Conservation (phyloP, 495 filamentous ascomycete genomes). For the Hypoxylon crocopeplum region DNA sequence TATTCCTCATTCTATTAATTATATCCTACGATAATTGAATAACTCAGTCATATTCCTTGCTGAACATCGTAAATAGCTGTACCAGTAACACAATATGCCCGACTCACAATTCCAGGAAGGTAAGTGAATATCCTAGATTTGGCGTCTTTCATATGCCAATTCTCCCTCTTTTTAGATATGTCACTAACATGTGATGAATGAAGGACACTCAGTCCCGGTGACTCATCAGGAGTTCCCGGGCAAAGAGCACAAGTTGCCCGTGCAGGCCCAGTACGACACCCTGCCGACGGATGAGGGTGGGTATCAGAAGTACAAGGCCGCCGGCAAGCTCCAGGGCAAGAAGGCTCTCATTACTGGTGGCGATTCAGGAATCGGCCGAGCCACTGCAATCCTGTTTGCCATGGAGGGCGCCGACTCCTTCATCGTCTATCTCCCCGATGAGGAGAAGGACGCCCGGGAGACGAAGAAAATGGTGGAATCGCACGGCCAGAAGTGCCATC, state of each 20-base stretch:
- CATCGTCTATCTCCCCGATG: constrained; percentile 77
- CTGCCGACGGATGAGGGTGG: constrained; percentile 73
- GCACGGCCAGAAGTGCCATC: constrained; percentile 66
- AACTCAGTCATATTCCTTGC: too few species aligned
- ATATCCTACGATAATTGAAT: too few species aligned
- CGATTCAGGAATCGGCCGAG: constrained; percentile 82
- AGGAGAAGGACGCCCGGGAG: constrained; percentile 78
- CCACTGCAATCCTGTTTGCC: constrained; percentile 78
- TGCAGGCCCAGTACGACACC: constrained; percentile 68
- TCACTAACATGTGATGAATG: constrained; percentile 31
- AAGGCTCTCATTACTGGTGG: constrained; percentile 84
- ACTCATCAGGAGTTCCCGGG: constrained; percentile 73
- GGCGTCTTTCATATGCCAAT: too few species aligned
- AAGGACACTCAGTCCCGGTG: constrained; percentile 74
- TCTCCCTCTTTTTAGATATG: too few species aligned
- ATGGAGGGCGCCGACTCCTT: constrained; percentile 82
- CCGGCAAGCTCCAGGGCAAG: constrained; percentile 77
- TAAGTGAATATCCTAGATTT: too few species aligned
- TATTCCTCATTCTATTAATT: too few species aligned
- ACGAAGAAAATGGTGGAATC: constrained; percentile 73
- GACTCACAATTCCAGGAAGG: too few species aligned
- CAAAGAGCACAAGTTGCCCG: constrained; percentile 67
- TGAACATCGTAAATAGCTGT: too few species aligned
- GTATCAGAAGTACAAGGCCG: constrained; percentile 77
- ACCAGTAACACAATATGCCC: too few species aligned